Evolutionary conservation across 1,284 basidiomycete species (phyloP).

Genomic region (Somion occarium): DNA sequence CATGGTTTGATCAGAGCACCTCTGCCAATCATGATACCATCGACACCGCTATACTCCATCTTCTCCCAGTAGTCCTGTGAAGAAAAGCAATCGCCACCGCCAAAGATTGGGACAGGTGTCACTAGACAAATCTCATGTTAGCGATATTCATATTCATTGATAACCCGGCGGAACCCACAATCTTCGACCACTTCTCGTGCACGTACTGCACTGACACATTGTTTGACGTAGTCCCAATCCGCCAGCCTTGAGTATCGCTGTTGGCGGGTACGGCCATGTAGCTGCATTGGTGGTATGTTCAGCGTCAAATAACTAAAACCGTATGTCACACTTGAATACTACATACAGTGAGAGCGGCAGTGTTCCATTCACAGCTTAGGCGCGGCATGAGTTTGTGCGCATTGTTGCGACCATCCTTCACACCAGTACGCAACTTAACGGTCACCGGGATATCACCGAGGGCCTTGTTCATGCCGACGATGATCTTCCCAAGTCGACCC

Average conservation of each 20-base stretch:
- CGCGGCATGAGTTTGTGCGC: constrained; percentile 92
- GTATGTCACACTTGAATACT: too few relatives aligned
- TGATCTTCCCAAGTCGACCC: constrained; percentile 79
- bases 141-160: too few relatives aligned
- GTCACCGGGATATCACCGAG: constrained; percentile 94
- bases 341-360: constrained; percentile 76
- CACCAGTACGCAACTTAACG: constrained; percentile 90
- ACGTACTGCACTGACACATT: constrained; percentile 86
- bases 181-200: constrained; percentile 71
- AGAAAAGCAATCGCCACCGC: constrained; percentile 93
- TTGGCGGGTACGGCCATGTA: constrained; percentile 90
- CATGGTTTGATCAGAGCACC: constrained; percentile 96
- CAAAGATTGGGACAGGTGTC: constrained; percentile 87
- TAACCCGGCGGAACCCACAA: constrained; percentile 39
- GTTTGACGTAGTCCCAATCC: constrained; percentile 88
- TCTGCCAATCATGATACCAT: constrained; percentile 93
- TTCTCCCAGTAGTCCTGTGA: constrained; percentile 80
- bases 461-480: constrained; percentile 90
- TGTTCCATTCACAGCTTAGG: constrained; percentile 76
- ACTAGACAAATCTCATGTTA: constrained; percentile 39
- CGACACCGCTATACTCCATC: constrained; percentile 76
- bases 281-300: too few relatives aligned
- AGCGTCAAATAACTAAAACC: not conserved
- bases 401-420: constrained; percentile 81
- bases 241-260: constrained; percentile 87